Percentiles rank a stretch among this genome's conserved stretches.
These are phyloP conservation scores for Plenodomus lindquistii DNA, from an alignment of 2,329 filamentous ascomycete species.

Conservation along the genomic window DNA sequence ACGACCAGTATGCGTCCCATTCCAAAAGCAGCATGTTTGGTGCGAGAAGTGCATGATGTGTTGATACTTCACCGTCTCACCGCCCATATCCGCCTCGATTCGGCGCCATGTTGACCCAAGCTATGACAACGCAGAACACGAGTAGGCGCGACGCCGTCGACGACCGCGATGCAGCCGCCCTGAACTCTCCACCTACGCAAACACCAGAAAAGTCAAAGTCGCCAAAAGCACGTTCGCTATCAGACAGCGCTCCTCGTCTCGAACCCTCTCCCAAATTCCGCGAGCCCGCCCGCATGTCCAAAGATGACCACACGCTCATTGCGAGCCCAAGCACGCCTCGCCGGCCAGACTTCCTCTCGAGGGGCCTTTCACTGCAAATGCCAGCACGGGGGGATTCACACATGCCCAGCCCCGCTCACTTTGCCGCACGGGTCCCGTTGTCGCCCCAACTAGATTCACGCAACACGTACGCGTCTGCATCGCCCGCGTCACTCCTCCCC, in stretches of 20 bases:
- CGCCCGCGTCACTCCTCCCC: constrained; percentile 84
- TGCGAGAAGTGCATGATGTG: constrained; percentile 27
- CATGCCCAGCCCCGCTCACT: constrained; percentile 53
- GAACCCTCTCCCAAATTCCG: constrained; percentile 52
- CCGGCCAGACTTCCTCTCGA: constrained; percentile 64
- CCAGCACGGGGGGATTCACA: constrained; percentile 55
- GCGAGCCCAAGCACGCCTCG: constrained; percentile 65
- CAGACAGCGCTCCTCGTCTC: constrained; percentile 49
- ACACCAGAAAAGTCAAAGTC: constrained; percentile 44
- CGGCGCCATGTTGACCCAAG: constrained; percentile 25
- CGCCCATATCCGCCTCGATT: constrained; percentile 6
- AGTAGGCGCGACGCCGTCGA: constrained; percentile 15
- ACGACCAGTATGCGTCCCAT: constrained; percentile 7
- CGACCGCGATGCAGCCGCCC: constrained; percentile 6
- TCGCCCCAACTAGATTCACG: constrained; percentile 86
- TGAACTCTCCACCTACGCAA: constrained; percentile 18
- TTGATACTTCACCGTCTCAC: constrained; percentile 14
- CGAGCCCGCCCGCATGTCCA: constrained; percentile 45
- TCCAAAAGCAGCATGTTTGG: constrained; percentile 4
- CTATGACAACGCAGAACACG: constrained; percentile 23
- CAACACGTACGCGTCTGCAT: constrained; percentile 73
- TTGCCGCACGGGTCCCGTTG: constrained; percentile 66
- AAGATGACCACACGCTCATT: constrained; percentile 51
- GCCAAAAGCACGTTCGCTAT: constrained; percentile 49
- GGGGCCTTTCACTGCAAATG: constrained; percentile 73